Percentiles rank a stretch among this genome's conserved stretches.
Conservation (phyloP, 164 flowering plant species). For the Chimonanthus salicifolius region DNA sequence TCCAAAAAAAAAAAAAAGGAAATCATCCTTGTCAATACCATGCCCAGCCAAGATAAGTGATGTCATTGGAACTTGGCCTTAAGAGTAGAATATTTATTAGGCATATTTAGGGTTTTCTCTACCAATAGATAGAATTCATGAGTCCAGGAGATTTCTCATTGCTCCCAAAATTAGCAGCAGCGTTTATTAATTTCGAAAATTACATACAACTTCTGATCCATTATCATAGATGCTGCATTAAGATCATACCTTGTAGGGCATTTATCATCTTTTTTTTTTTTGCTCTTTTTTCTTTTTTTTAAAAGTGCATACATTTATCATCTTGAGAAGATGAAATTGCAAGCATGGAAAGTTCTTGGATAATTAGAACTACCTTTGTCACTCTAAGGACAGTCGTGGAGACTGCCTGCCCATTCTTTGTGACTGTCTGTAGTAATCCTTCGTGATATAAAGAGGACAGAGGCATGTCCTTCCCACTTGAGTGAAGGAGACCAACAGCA, state of each 20-base stretch:
- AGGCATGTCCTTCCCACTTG: conserved; percentile 77
- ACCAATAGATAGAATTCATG: background rate
- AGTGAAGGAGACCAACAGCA: conserved; percentile 71
- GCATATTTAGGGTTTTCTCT: too few relatives aligned
- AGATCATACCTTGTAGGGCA: background rate
- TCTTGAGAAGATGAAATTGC: background rate
- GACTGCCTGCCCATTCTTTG: conserved; percentile 39
- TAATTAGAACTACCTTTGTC: conserved; percentile 56
- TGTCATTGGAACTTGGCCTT: too few relatives aligned
- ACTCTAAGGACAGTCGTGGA: conserved; percentile 65
- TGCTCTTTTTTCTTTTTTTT: too few relatives aligned
- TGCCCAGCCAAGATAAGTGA: too few relatives aligned
- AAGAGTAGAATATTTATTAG: too few relatives aligned
- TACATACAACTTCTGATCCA: background rate
- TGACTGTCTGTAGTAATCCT: conserved; percentile 47
- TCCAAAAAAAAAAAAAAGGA: too few relatives aligned
- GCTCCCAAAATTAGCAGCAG: background rate
- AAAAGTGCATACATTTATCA: too few relatives aligned
- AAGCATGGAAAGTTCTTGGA: background rate
- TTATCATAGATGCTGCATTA: background rate
- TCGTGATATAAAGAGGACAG: conserved; percentile 63
- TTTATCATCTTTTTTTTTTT: background rate
- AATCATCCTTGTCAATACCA: too few relatives aligned
- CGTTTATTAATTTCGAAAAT: background rate
- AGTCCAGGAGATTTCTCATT: background rate